These are phyloP conservation scores for Bauhinia variegata DNA, from an alignment of 306 rosid species.

Conservation along the genomic window DNA sequence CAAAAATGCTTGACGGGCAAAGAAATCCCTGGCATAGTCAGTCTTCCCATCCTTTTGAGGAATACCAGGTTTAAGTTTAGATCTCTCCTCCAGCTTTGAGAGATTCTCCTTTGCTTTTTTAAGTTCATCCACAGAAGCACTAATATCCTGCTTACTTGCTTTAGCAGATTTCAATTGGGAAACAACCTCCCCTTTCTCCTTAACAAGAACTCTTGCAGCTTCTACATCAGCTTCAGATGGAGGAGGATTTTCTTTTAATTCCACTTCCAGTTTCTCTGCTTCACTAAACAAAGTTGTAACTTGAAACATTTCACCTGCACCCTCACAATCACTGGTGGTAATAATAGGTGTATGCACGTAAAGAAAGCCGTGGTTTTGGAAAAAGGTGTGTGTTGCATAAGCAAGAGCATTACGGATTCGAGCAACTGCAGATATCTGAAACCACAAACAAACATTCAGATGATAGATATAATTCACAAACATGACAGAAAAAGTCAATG, in stretches of 20 bases:
- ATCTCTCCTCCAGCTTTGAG: slow-evolving; percentile 74
- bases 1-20: slow-evolving; percentile 94
- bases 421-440: slow-evolving; percentile 89
- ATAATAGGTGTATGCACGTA: slow-evolving; percentile 94
- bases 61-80: slow-evolving; percentile 80
- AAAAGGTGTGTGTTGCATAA: slow-evolving; percentile 85
- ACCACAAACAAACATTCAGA: background rate
- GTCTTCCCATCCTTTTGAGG: slow-evolving; percentile 88
- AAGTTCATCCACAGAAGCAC: slow-evolving; percentile 67
- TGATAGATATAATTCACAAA: background rate
- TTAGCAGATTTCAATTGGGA: slow-evolving; percentile 72
- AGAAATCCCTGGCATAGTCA: slow-evolving; percentile 83
- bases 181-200: slow-evolving; percentile 76
- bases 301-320: slow-evolving; percentile 99
- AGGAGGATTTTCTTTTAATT: slow-evolving; percentile 74
- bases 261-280: slow-evolving; percentile 86
- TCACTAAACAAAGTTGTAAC: slow-evolving; percentile 85
- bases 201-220: slow-evolving; percentile 60
- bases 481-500: background rate
- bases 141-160: slow-evolving; percentile 65
- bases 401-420: slow-evolving; percentile 87
- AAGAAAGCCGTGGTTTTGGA: slow-evolving; percentile 71
- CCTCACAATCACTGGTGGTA: slow-evolving; percentile 98
- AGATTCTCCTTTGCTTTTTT: slow-evolving; percentile 71
- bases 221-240: slow-evolving; percentile 78